A percentile compares a stretch with the other conserved stretches of the same genome.
Conservation (phyloP, 176 grass and related monocot species). For the Carex parvula region DNA sequence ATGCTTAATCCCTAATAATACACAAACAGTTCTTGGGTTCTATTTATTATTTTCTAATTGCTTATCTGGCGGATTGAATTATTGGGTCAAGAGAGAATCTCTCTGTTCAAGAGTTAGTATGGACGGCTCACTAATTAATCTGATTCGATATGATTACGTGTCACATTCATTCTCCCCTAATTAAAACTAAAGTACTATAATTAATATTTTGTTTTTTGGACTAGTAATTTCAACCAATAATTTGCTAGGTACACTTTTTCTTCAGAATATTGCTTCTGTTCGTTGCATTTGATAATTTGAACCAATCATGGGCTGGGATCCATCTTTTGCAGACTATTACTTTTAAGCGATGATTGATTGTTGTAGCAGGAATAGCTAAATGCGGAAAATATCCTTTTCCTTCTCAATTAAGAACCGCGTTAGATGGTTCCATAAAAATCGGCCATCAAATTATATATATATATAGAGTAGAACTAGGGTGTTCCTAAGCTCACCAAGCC, state of each 20-base stretch:
- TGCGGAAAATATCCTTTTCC: constrained; percentile 6
- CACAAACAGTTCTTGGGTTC: not conserved
- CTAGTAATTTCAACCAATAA: not conserved
- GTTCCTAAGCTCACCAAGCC: no score
- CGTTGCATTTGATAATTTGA: not conserved
- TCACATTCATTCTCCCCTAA: not conserved
- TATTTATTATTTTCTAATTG: constrained; percentile 5
- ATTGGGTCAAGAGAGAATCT: constrained; percentile 11
- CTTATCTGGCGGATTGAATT: not conserved
- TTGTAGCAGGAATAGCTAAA: not conserved
- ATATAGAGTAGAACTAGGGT: no score
- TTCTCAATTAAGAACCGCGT: not conserved
- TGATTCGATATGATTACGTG: not conserved
- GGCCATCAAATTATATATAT: no score
- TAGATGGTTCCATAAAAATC: not conserved
- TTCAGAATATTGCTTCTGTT: not conserved
- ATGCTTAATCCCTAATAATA: not conserved
- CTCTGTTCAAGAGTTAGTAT: not conserved
- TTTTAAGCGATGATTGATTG: constrained; percentile 12
- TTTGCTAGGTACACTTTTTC: constrained; percentile 12
- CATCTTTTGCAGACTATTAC: not conserved
- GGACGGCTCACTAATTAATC: not conserved
- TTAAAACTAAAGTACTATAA: not conserved
- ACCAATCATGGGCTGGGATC: constrained; percentile 2
- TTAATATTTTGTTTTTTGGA: not conserved